A percentile compares a stretch with the other conserved stretches of the same genome.
Conservation (phyloP, 306 rosid genomes). For the Leucaena leucocephala region DNA sequence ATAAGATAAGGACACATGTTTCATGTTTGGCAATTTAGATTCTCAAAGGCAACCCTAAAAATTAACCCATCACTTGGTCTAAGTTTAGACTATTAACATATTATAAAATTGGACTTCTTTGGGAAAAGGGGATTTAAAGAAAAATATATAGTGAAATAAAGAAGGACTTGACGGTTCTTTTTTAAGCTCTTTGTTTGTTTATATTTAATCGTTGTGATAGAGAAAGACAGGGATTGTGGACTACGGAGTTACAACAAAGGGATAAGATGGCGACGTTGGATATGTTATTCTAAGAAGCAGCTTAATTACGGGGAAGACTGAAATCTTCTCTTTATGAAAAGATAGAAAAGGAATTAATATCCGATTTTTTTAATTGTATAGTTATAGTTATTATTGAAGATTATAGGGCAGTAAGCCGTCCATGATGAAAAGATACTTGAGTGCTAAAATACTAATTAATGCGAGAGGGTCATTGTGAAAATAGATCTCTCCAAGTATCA, state of each 20-base stretch:
- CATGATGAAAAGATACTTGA: slow-evolving; percentile 41
- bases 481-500: slow-evolving; percentile 30
- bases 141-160: background rate
- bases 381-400: slow-evolving; percentile 4
- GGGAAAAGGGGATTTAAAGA: slow-evolving; percentile 13
- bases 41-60: background rate
- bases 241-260: slow-evolving; percentile 40
- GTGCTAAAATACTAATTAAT: slow-evolving; percentile 31
- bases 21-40: slow-evolving; percentile 14
- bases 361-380: slow-evolving; percentile 7
- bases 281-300: slow-evolving; percentile 46
- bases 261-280: slow-evolving; percentile 54
- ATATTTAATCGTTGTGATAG: slow-evolving; percentile 28
- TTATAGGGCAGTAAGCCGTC: slow-evolving; percentile 22
- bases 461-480: background rate
- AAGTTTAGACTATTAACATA: background rate
- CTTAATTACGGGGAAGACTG: slow-evolving; percentile 31
- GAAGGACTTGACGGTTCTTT: slow-evolving; percentile 39
- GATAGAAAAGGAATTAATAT: slow-evolving; percentile 49
- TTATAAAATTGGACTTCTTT: slow-evolving; percentile 22
- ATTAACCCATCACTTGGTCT: no score
- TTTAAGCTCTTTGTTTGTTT: no score
- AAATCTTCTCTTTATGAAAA: slow-evolving; percentile 38
- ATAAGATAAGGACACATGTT: slow-evolving; percentile 45
- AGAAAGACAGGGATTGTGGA: slow-evolving; percentile 31